These are phyloP conservation scores for Aspergillus flavus DNA, from an alignment of 2,329 filamentous ascomycete species.

Conservation along the genomic window DNA sequence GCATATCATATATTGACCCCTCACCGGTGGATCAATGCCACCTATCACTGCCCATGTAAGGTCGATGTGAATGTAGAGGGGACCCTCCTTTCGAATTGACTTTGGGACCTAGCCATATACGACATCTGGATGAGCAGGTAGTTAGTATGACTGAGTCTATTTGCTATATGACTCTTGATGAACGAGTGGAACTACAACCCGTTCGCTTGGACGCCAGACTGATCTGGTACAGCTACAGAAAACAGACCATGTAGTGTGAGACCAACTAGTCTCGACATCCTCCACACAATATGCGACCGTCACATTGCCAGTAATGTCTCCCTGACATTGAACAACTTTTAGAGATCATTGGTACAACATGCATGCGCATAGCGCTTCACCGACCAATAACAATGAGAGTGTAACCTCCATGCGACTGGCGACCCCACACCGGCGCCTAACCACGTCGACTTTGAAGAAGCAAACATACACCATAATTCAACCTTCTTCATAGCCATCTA, in stretches of 20 bases:
- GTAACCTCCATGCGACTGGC: background rate
- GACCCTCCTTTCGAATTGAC: background rate
- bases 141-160: no score
- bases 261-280: no score
- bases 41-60: no score
- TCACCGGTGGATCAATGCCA: no score
- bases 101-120: accelerated
- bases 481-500: background rate
- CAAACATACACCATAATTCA: background rate
- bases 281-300: no score
- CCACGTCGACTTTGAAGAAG: background rate
- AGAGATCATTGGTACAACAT: background rate
- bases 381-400: background rate
- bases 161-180: background rate
- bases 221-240: no score
- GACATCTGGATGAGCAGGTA: background rate
- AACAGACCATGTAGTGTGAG: no score
- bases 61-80: background rate
- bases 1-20: no score
- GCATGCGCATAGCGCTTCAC: background rate
- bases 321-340: slow-evolving; percentile 32
- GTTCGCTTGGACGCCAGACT: no score
- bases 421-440: background rate
- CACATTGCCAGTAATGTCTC: background rate
- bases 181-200: no score